Evolutionary conservation across 2,329 filamentous ascomycete species (phyloP).

Genomic region (Colletotrichum paranaense): DNA sequence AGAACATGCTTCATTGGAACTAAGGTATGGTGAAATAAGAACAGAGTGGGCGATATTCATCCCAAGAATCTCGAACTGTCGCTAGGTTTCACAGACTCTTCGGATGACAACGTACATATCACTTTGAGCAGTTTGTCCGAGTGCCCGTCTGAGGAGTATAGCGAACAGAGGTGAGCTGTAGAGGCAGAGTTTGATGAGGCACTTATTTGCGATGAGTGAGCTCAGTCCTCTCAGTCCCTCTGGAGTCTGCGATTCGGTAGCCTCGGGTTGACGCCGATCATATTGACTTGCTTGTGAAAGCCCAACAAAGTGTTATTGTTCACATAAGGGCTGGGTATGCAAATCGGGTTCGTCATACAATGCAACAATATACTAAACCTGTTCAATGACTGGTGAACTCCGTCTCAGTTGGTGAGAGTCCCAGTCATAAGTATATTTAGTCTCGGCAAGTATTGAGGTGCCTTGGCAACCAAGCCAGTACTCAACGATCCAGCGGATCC

Average conservation of each 20-base stretch:
- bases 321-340: background rate
- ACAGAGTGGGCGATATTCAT: background rate
- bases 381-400: background rate
- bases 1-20: background rate
- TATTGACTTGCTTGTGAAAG: background rate
- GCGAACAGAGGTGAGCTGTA: background rate
- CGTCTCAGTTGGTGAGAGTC: background rate
- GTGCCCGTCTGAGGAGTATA: background rate
- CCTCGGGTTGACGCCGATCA: background rate
- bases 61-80: background rate
- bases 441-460: background rate
- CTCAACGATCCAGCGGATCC: background rate
- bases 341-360: background rate
- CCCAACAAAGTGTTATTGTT: too few relatives aligned
- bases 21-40: background rate
- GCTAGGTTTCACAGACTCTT: background rate
- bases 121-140: background rate
- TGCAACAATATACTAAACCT: background rate
- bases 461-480: background rate
- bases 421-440: background rate
- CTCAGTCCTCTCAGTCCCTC: background rate
- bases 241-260: background rate
- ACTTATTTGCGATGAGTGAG: background rate
- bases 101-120: slow-evolving; percentile 5
- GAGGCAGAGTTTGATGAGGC: background rate